A percentile compares a stretch with the other conserved stretches of the same genome.
These are phyloP conservation scores for Paramecium pentaurelia DNA, from an alignment of 73 alveolate species.

Conservation along the genomic window DNA sequence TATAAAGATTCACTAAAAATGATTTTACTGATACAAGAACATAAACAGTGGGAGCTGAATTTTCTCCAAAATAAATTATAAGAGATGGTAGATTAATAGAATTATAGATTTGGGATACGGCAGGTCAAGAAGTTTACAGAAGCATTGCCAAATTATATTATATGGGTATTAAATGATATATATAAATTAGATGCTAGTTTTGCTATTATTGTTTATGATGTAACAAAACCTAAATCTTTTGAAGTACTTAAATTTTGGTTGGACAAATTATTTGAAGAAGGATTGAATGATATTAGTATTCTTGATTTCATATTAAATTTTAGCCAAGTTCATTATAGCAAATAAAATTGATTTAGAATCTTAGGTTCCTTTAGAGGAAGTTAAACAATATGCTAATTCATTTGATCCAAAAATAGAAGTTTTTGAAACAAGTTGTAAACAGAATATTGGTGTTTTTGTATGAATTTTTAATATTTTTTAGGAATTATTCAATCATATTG, in stretches of 20 bases:
- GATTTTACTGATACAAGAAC: not conserved
- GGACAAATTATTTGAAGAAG: slow-evolving; percentile 55
- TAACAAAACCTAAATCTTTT: slow-evolving; percentile 71
- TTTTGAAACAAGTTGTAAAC: slow-evolving; percentile 27
- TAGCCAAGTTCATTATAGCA: not conserved
- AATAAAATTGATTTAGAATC: slow-evolving; percentile 14
- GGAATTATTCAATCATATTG: not conserved
- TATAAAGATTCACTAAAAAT: not conserved
- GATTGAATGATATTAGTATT: not conserved
- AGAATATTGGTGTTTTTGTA: slow-evolving; percentile 10
- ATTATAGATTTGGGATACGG: slow-evolving; percentile 4
- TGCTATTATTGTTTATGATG: slow-evolving; percentile 83
- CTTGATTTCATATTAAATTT: not conserved
- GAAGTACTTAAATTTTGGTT: slow-evolving; percentile 72
- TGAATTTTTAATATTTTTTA: not conserved
- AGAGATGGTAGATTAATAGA: not conserved
- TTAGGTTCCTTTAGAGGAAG: not conserved
- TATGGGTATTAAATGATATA: not conserved
- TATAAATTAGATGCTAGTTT: slow-evolving; percentile 61
- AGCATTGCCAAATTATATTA: not conserved
- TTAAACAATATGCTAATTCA: not conserved
- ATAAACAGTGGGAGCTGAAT: not conserved
- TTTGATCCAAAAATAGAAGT: not conserved
- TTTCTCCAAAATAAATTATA: not conserved
- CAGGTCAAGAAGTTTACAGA: slow-evolving; percentile 3